These are phyloP conservation scores for Cicer judaicum DNA, from an alignment of 306 rosid genomes.

Conservation along the genomic window DNA sequence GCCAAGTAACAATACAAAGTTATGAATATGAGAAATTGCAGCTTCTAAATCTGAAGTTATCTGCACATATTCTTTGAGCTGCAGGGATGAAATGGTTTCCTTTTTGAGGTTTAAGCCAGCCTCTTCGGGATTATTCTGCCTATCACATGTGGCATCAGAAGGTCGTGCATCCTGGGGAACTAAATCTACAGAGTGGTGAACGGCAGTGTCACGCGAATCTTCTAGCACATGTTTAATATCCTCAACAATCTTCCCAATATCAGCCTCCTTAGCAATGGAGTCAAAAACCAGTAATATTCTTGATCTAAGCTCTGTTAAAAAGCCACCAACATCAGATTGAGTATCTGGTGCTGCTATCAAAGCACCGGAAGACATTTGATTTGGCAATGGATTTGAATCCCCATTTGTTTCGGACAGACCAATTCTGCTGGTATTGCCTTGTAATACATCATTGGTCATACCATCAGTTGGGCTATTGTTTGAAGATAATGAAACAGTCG, in stretches of 20 bases:
- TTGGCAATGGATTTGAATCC: slow-evolving; percentile 48
- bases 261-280: slow-evolving; percentile 68
- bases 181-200: slow-evolving; percentile 50
- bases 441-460: slow-evolving; percentile 49
- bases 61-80: slow-evolving; percentile 51
- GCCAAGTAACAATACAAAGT: slow-evolving; percentile 71
- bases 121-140: slow-evolving; percentile 75
- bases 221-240: slow-evolving; percentile 75
- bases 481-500: slow-evolving; percentile 52
- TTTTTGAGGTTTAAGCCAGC: slow-evolving; percentile 63
- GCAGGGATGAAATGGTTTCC: slow-evolving; percentile 56
- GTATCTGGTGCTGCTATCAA: slow-evolving; percentile 41
- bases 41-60: slow-evolving; percentile 67
- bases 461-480: slow-evolving; percentile 51
- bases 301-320: slow-evolving; percentile 69
- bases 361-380: slow-evolving; percentile 48
- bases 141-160: slow-evolving; percentile 60
- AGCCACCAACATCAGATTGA: slow-evolving; percentile 49
- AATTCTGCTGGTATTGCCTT: slow-evolving; percentile 44
- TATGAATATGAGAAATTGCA: slow-evolving; percentile 81
- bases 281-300: slow-evolving; percentile 74
- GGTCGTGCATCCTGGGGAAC: slow-evolving; percentile 55
- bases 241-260: slow-evolving; percentile 71
- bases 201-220: slow-evolving; percentile 62
- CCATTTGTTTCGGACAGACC: slow-evolving; percentile 50